Conservation (phyloP, 805 yeast species). For the Scheffersomyces lignosus region DNA sequence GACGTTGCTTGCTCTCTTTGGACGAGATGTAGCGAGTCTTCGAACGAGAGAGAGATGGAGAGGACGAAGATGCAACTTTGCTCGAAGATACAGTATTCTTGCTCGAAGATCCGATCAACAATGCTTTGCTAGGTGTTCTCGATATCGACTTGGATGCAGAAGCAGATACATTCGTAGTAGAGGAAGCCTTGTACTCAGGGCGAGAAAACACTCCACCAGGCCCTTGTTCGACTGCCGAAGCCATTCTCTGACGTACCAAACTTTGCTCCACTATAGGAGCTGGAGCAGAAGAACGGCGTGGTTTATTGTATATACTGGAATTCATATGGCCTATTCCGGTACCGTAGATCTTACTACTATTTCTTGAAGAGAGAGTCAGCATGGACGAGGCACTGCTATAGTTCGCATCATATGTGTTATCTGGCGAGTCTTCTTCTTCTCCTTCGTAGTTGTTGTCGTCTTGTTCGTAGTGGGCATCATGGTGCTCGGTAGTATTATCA, state of each 20-base stretch:
- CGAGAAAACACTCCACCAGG: no score
- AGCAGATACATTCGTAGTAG: neutral
- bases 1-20: conserved; percentile 39
- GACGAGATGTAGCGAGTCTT: conserved; percentile 35
- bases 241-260: neutral
- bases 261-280: neutral
- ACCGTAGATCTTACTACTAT: neutral
- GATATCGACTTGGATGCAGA: conserved; percentile 5
- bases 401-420: neutral
- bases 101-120: conserved; percentile 6
- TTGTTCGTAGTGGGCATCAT: neutral
- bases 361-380: conserved; percentile 9
- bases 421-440: neutral
- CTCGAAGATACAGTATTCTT: neutral
- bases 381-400: conserved; percentile 21
- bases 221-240: no score
- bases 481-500: neutral
- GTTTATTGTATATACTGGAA: neutral
- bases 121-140: conserved; percentile 17
- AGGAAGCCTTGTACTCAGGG: neutral
- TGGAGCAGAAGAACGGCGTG: conserved; percentile 3
- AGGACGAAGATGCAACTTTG: conserved; percentile 11
- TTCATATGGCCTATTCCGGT: conserved; percentile 3
- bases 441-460: neutral
- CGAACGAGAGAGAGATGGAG: conserved; percentile 27